phyloP scores from a whole-genome alignment of 208 protist species.

The Trichomonas vaginalis region DNA sequence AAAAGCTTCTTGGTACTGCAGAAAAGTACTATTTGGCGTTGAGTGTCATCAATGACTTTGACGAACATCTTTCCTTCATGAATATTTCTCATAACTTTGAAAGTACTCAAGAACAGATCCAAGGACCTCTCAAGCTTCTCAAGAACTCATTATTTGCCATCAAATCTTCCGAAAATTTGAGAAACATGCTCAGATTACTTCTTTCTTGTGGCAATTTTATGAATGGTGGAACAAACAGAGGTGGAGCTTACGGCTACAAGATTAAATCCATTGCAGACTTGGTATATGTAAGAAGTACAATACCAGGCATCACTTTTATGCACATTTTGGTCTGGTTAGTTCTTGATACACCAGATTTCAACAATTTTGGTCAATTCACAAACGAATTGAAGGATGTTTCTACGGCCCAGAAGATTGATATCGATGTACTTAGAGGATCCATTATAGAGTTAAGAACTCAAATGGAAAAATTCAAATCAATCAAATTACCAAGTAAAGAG shows the following conservation, averaged over 20 bases:
- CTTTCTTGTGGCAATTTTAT: neutral
- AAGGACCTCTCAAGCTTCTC: neutral
- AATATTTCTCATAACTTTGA: neutral
- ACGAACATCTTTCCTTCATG: neutral
- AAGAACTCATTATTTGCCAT: neutral
- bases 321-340: neutral
- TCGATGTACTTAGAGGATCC: neutral
- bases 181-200: neutral
- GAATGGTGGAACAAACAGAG: neutral
- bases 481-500: neutral
- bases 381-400: neutral
- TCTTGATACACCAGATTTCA: neutral
- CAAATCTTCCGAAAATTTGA: neutral
- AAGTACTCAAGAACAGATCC: neutral
- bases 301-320: neutral
- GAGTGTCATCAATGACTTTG: neutral
- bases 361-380: neutral
- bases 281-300: neutral
- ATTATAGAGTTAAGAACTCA: neutral
- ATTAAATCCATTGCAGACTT: neutral
- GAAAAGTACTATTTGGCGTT: neutral
- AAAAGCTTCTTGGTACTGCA: neutral
- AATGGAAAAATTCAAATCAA: neutral
- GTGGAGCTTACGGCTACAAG: slow-evolving; percentile 1
- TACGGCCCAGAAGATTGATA: neutral